Percentiles rank a stretch among this genome's conserved stretches.
phyloP scores from a whole-genome alignment of 805 yeast genomes.

The Saccharomycopsis amapae region DNA sequence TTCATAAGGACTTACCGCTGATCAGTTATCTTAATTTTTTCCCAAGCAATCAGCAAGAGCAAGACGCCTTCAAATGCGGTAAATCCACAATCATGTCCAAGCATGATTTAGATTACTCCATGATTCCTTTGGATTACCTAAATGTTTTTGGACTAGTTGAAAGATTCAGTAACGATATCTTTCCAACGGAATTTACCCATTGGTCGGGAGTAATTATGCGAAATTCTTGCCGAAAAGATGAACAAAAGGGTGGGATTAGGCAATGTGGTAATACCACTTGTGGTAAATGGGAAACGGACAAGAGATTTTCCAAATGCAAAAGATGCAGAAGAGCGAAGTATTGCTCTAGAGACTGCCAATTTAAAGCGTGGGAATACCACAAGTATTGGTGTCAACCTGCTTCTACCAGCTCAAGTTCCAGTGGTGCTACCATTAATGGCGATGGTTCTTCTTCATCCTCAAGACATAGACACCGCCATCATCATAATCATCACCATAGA shows the following conservation, averaged over 20 bases:
- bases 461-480: background rate
- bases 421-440: background rate
- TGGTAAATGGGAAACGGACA: constrained; percentile 88
- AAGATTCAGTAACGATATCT: constrained; percentile 64
- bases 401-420: constrained; percentile 24
- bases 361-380: constrained; percentile 87
- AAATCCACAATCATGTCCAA: constrained; percentile 33
- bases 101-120: constrained; percentile 35
- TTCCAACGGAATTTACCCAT: constrained; percentile 76
- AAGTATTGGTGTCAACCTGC: constrained; percentile 82
- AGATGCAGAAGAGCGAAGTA: constrained; percentile 92
- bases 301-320: constrained; percentile 90
- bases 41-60: constrained; percentile 5
- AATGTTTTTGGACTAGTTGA: constrained; percentile 90
- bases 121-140: constrained; percentile 40
- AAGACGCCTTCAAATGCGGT: constrained; percentile 35
- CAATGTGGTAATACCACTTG: constrained; percentile 93
- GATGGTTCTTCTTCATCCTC: background rate
- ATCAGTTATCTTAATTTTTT: constrained; percentile 10
- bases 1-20: constrained; percentile 16
- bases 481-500: constrained; percentile 6
- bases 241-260: constrained; percentile 76
- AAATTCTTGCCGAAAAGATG: constrained; percentile 90
- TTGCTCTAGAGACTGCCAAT: constrained; percentile 88
- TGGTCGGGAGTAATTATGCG: constrained; percentile 99